phyloP scores from a whole-genome alignment of 768 basidiomycete genomes.

The Gautieria morchelliformis region DNA sequence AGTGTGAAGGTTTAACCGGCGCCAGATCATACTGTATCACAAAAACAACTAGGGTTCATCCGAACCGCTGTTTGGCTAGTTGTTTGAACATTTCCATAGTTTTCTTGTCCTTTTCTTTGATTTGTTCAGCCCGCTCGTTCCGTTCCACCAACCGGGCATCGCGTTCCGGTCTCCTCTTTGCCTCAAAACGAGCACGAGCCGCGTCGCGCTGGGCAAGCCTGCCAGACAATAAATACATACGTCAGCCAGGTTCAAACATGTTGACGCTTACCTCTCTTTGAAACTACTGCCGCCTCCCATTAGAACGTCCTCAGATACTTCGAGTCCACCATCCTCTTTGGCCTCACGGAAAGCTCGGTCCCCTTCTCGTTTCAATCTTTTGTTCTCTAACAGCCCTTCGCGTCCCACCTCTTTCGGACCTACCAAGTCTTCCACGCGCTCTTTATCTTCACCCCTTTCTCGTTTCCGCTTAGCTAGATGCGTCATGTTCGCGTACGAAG shows the following conservation, averaged over 20 bases:
- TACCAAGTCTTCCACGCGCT: slow-evolving; percentile 65
- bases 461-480: slow-evolving; percentile 55
- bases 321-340: slow-evolving; percentile 67
- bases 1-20: too few species aligned
- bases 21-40: too few species aligned
- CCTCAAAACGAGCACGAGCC: slow-evolving; percentile 51
- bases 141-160: slow-evolving; percentile 11
- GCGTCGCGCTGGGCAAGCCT: slow-evolving; percentile 73
- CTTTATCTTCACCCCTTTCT: slow-evolving; percentile 54
- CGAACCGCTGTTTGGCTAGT: slow-evolving; percentile 81
- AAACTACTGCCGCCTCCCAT: slow-evolving; percentile 83
- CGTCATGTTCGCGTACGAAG: slow-evolving; percentile 44
- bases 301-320: slow-evolving; percentile 68
- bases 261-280: slow-evolving; percentile 47
- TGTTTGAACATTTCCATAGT: slow-evolving; percentile 97
- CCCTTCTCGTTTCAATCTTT: slow-evolving; percentile 58
- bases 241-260: not conserved
- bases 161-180: slow-evolving; percentile 26
- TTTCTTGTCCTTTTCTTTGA: slow-evolving; percentile 74
- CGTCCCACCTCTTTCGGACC: slow-evolving; percentile 74
- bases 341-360: slow-evolving; percentile 64
- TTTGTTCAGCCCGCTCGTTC: slow-evolving; percentile 47
- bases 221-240: slow-evolving; percentile 6
- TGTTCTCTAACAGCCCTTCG: slow-evolving; percentile 84
- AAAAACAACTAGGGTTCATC: too few species aligned